Conservation (phyloP, 495 filamentous ascomycete genomes). For the Daldinia grandis region DNA sequence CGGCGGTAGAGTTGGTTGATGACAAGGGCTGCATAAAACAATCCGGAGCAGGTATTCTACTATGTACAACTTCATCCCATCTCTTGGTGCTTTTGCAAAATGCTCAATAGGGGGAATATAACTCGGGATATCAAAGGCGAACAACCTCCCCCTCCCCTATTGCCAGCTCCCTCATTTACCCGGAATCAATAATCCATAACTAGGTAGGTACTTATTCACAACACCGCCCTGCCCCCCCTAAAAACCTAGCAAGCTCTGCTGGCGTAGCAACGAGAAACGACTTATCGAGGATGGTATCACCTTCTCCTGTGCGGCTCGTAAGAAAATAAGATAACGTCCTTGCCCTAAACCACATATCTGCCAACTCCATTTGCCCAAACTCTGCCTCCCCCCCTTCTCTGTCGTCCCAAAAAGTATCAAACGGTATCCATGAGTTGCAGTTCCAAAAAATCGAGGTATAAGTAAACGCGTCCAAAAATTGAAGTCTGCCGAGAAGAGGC, state of each 20-base stretch:
- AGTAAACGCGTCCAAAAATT: slow-evolving; percentile 27
- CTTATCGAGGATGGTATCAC: slow-evolving; percentile 40
- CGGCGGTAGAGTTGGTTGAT: background rate
- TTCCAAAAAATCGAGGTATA: slow-evolving; percentile 29
- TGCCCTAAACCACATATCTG: slow-evolving; percentile 32
- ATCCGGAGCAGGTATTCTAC: slow-evolving; percentile 16
- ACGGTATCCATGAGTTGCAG: slow-evolving; percentile 43
- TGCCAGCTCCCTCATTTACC: slow-evolving; percentile 3
- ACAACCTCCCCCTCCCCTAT: slow-evolving; percentile 1
- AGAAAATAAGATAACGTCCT: slow-evolving; percentile 19
- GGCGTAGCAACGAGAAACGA: slow-evolving; percentile 11
- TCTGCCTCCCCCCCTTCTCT: slow-evolving; percentile 22
- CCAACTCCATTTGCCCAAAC: slow-evolving; percentile 43
- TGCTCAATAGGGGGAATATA: slow-evolving; percentile 8
- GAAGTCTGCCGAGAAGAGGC: slow-evolving; percentile 3
- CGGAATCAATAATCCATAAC: slow-evolving; percentile 11
- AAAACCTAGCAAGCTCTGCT: slow-evolving; percentile 21
- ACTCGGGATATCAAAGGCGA: slow-evolving; percentile 11
- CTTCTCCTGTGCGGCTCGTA: slow-evolving; percentile 18
- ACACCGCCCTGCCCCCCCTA: slow-evolving; percentile 1
- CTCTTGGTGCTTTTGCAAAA: slow-evolving; percentile 6
- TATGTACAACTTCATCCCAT: slow-evolving; percentile 20
- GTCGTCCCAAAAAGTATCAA: slow-evolving; percentile 39
- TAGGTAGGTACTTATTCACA: background rate
- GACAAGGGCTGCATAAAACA: slow-evolving; percentile 10